These are phyloP conservation scores for Naganishia cerealis DNA, from an alignment of 1,284 basidiomycete genomes.

Conservation along the genomic window DNA sequence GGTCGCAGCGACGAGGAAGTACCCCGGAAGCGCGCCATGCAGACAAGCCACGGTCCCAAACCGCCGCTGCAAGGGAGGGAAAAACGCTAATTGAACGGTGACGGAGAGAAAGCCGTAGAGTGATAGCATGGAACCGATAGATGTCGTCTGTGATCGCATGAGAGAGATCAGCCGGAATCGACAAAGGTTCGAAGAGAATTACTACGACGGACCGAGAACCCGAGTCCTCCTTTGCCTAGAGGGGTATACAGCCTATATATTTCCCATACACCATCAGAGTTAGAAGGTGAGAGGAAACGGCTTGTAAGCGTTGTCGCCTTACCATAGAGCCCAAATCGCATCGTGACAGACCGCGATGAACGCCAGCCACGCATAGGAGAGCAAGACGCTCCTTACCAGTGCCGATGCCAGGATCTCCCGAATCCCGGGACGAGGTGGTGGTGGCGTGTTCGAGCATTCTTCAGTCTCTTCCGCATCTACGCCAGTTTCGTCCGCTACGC, in stretches of 20 bases:
- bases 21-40: background rate
- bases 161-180: background rate
- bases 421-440: background rate
- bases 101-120: slow-evolving; percentile 25
- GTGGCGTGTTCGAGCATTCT: background rate
- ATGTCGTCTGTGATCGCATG: background rate
- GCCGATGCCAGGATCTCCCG: background rate
- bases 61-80: slow-evolving; percentile 10
- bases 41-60: slow-evolving; percentile 17
- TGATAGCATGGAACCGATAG: slow-evolving; percentile 21
- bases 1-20: slow-evolving; percentile 5
- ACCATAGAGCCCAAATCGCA: slow-evolving; percentile 28
- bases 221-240: slow-evolving; percentile 24
- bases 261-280: too few relatives aligned
- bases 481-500: slow-evolving; percentile 15
- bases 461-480: background rate
- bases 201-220: slow-evolving; percentile 16
- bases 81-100: slow-evolving; percentile 9
- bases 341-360: slow-evolving; percentile 21
- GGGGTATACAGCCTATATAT: slow-evolving; percentile 24
- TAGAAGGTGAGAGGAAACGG: too few relatives aligned
- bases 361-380: slow-evolving; percentile 14
- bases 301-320: background rate
- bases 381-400: slow-evolving; percentile 13
- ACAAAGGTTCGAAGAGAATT: background rate